Evolutionary conservation across 768 basidiomycete species (phyloP), one percentile per base, ranked within the genome.

Genomic region (Mrakia blollopis): DNA sequence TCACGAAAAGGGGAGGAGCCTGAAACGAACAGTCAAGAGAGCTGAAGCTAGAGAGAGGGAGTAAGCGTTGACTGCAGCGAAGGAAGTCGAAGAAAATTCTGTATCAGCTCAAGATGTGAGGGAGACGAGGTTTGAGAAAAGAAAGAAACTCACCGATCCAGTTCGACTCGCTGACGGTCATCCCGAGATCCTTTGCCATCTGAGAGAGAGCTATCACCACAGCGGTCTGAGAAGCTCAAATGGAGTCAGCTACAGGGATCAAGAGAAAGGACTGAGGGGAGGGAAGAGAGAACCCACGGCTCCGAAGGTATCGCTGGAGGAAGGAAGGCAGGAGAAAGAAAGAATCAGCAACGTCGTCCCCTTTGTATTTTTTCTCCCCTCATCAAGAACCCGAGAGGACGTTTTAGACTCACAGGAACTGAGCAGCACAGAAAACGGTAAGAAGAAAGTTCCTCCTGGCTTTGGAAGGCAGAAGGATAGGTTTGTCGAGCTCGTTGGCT

Each of bases 41-140:
- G 50, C 28, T 25, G 69, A n/a, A 18, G 69, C 44, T 5, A 75
- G 74, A 23, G 65, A 47, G 50, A 75, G 65, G 11, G 63, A 28
- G 65, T 75, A 75, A 35, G 74, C 63, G 37, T 75, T 75, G 63
- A 68, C 52, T 25, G 32, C 5, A 16, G 16, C 18, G 14, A 9
- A 28, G 25, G 3, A 28, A 14, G 25, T 18, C 18, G 25, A 54
- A 8, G 21, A 3, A 23, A 54, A n/a, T n/a, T n/a, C n/a, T n/a
- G 54, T 25, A 57, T 4, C 7, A 28, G 25, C 13, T n/a, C 2
- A n/a, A 57, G 57, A 4, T 50, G 3, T 1, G 47, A 50, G 18
- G 16, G 7, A 21, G 13, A 50, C 47, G 47, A 50, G 57, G 57
- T n/a, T 28, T 3, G 28, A 57, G 13, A 5, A 10, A 25, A n/a